phyloP scores from a whole-genome alignment of 345 rosid species.

The Corchorus capsularis region DNA sequence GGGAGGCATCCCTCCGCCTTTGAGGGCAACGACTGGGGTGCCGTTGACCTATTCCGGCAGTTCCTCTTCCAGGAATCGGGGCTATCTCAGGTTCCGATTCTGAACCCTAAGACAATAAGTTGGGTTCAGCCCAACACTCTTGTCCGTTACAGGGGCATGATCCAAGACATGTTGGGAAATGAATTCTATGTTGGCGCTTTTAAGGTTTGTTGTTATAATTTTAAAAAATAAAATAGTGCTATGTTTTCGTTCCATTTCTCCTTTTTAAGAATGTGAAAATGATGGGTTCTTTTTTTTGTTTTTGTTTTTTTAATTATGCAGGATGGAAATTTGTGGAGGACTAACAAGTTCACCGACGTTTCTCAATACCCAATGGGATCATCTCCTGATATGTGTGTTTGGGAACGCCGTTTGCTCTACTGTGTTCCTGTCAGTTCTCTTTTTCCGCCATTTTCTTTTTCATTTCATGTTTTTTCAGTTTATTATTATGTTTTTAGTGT shows the following conservation, averaged over 20 bases:
- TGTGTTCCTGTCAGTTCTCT: constrained; percentile 71
- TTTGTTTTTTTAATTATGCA: constrained; percentile 15
- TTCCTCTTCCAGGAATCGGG: constrained; percentile 65
- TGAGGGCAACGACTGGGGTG: constrained; percentile 92
- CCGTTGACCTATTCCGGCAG: constrained; percentile 71
- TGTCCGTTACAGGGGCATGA: constrained; percentile 88
- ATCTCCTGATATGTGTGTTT: constrained; percentile 57
- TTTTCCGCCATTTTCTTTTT: background rate
- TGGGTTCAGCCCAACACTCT: constrained; percentile 70
- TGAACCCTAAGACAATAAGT: constrained; percentile 46
- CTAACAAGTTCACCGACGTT: constrained; percentile 76
- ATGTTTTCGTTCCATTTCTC: background rate
- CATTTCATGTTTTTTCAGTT: background rate
- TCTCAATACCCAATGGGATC: constrained; percentile 54
- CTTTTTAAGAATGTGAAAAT: background rate
- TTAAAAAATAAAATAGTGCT: no score
- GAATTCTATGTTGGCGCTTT: constrained; percentile 91
- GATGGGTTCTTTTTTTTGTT: background rate
- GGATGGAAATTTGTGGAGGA: constrained; percentile 85
- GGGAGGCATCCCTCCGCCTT: constrained; percentile 67
- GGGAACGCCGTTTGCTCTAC: constrained; percentile 88
- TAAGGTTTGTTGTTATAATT: constrained; percentile 70
- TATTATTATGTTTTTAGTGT: background rate
- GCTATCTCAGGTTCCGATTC: constrained; percentile 75
- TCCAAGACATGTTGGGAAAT: constrained; percentile 97